phyloP scores from a whole-genome alignment of 192 early-diverging fungal genomes.

The Pilaira anomala region DNA sequence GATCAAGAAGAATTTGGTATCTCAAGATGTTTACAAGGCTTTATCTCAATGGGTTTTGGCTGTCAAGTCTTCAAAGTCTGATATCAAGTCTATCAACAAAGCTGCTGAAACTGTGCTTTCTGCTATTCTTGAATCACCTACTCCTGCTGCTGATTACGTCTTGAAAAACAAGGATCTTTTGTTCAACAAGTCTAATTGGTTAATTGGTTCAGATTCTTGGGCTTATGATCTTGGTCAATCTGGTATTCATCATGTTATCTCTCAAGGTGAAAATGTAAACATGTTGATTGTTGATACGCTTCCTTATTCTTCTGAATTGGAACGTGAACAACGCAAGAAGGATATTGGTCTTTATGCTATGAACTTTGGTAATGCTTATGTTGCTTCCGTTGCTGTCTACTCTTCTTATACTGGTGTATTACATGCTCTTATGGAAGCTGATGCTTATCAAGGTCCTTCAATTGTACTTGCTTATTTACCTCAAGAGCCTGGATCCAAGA shows the following conservation, averaged over 20 bases:
- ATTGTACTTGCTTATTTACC: slow-evolving; percentile 90
- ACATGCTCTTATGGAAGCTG: slow-evolving; percentile 87
- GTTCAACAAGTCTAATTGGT: slow-evolving; percentile 73
- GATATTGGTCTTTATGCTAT: slow-evolving; percentile 95
- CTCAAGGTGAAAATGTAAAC: slow-evolving; percentile 82
- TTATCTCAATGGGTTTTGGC: slow-evolving; percentile 66
- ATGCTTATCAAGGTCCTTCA: slow-evolving; percentile 82
- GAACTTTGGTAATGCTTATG: slow-evolving; percentile 88
- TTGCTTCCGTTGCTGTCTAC: slow-evolving; percentile 87
- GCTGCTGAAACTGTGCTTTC: slow-evolving; percentile 25
- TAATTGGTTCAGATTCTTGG: slow-evolving; percentile 86
- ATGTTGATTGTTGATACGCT: slow-evolving; percentile 89
- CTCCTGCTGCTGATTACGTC: slow-evolving; percentile 17
- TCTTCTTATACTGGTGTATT: slow-evolving; percentile 86
- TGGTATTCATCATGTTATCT: slow-evolving; percentile 88
- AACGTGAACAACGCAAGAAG: slow-evolving; percentile 75
- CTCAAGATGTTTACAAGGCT: slow-evolving; percentile 48
- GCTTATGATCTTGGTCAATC: slow-evolving; percentile 83
- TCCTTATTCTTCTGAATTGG: slow-evolving; percentile 60
- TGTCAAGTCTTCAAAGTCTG: slow-evolving; percentile 37
- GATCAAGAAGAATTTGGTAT: slow-evolving; percentile 46
- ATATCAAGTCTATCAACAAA: slow-evolving; percentile 23
- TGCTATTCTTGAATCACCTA: not conserved
- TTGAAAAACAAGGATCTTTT: slow-evolving; percentile 46
- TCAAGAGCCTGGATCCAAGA: slow-evolving; percentile 38